phyloP scores from a whole-genome alignment of 2,329 filamentous ascomycete genomes.

The Sodiomyces alkalinus region DNA sequence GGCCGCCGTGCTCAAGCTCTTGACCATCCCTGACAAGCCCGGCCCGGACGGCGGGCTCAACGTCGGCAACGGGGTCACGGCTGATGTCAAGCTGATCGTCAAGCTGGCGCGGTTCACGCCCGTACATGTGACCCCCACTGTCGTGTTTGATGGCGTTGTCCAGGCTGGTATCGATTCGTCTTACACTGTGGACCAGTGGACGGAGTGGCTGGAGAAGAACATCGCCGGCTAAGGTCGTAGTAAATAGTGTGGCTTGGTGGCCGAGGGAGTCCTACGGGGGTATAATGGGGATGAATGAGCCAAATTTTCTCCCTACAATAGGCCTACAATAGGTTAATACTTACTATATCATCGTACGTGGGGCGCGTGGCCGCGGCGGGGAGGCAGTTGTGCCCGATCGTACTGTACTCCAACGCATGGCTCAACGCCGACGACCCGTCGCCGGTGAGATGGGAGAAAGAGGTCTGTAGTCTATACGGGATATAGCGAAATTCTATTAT shows the following conservation, averaged over 20 bases:
- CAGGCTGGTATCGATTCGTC: slow-evolving; percentile 64
- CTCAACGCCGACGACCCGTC: slow-evolving; percentile 18
- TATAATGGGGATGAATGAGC: too few relatives aligned
- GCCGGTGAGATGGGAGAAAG: too few relatives aligned
- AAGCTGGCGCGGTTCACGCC: slow-evolving; percentile 68
- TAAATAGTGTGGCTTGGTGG: too few relatives aligned
- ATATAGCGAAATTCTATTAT: too few relatives aligned
- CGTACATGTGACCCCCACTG: slow-evolving; percentile 83
- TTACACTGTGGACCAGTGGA: slow-evolving; percentile 71
- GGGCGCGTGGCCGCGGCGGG: slow-evolving; percentile 19
- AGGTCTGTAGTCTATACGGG: too few relatives aligned
- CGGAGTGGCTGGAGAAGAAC: slow-evolving; percentile 58
- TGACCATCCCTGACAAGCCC: slow-evolving; percentile 55
- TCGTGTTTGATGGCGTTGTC: slow-evolving; percentile 75
- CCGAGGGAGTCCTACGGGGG: too few relatives aligned
- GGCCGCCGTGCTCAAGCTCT: slow-evolving; percentile 49
- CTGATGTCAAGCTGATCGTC: slow-evolving; percentile 70
- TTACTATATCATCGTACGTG: too few relatives aligned
- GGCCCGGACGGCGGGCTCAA: slow-evolving; percentile 57
- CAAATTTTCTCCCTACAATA: too few relatives aligned
- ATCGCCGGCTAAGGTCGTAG: slow-evolving; percentile 28
- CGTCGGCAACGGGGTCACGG: slow-evolving; percentile 64
- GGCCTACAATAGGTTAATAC: too few relatives aligned
- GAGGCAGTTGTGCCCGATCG: slow-evolving; percentile 16
- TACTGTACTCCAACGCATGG: slow-evolving; percentile 20